Percentiles rank a stretch among this genome's conserved stretches.
Conservation (phyloP, 208 protist species). For the Porcisia deanei region DNA sequence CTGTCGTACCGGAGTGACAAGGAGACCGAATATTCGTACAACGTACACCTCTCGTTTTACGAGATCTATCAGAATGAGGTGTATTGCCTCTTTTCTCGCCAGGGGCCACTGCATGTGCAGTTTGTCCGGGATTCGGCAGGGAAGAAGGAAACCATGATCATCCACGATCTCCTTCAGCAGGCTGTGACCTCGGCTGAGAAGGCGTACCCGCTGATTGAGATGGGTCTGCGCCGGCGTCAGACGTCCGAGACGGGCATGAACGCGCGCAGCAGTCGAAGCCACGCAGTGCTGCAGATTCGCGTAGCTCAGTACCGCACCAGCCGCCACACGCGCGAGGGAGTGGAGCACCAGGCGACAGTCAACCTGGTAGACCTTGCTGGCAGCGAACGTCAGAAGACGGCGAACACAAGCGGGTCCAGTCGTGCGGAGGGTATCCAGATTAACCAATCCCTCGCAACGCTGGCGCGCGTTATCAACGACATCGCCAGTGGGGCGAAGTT, state of each 20-base stretch:
- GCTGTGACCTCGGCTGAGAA: constrained; percentile 50
- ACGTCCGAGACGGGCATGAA: constrained; percentile 95
- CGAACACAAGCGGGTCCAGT: constrained; percentile 72
- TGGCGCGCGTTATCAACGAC: constrained; percentile 87
- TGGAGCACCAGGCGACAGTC: constrained; percentile 73
- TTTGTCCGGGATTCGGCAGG: constrained; percentile 46
- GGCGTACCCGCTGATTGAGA: constrained; percentile 72
- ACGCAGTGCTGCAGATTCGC: constrained; percentile 92
- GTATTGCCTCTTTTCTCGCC: constrained; percentile 70
- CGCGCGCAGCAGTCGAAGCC: constrained; percentile 51
- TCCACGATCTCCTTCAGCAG: constrained; percentile 66
- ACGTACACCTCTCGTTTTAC: constrained; percentile 70
- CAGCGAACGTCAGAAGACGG: constrained; percentile 83
- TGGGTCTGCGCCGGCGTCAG: constrained; percentile 79
- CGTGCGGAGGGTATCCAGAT: constrained; percentile 88
- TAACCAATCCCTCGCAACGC: constrained; percentile 85
- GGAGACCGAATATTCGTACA: constrained; percentile 62
- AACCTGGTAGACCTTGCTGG: constrained; percentile 95
- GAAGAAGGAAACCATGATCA: constrained; percentile 66
- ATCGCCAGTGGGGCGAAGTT: constrained; percentile 76
- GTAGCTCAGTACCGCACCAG: constrained; percentile 65
- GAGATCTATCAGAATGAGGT: constrained; percentile 86
- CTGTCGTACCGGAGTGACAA: constrained; percentile 26
- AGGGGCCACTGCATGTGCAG: constrained; percentile 66
- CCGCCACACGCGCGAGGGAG: constrained; percentile 54